Evolutionary conservation across 2,329 filamentous ascomycete genomes (phyloP).

Genomic region (Colletotrichum shisoi): DNA sequence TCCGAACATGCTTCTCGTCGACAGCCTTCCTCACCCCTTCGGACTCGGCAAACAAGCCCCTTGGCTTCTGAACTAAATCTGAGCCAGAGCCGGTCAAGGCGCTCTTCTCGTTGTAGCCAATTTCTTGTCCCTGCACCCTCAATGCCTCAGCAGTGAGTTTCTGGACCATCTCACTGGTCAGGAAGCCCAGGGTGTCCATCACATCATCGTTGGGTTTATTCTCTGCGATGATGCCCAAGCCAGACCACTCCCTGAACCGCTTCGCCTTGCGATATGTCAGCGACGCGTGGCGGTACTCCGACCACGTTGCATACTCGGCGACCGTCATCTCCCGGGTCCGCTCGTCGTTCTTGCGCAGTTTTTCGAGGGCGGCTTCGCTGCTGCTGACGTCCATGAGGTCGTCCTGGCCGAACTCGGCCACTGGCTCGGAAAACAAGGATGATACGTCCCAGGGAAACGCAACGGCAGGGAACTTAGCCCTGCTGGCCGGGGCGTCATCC

Average conservation of each 20-base stretch:
- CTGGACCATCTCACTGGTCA: constrained; percentile 42
- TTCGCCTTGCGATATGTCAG: constrained; percentile 41
- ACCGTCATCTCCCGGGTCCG: constrained; percentile 40
- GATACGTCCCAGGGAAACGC: constrained; percentile 35
- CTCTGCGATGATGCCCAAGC: constrained; percentile 40
- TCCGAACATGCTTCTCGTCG: constrained; percentile 16
- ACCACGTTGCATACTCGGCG: constrained; percentile 42
- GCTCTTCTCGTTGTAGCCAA: neutral
- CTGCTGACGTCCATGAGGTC: constrained; percentile 18
- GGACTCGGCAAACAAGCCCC: neutral
- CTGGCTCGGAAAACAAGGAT: constrained; percentile 35
- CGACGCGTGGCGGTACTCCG: constrained; percentile 41
- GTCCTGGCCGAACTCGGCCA: constrained; percentile 26
- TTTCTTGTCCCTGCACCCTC: constrained; percentile 24
- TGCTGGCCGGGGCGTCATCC: constrained; percentile 3
- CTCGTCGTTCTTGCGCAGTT: constrained; percentile 37
- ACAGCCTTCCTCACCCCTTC: constrained; percentile 15
- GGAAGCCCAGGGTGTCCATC: constrained; percentile 40
- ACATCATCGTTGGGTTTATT: constrained; percentile 39
- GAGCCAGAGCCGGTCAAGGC: neutral
- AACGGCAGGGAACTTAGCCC: constrained; percentile 27
- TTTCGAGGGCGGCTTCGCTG: constrained; percentile 36
- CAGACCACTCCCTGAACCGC: constrained; percentile 41
- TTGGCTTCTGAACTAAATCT: neutral
- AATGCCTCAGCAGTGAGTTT: constrained; percentile 31